These are phyloP conservation scores for Pleurotus tuber-regium DNA, from an alignment of 768 basidiomycete species.

Conservation along the genomic window DNA sequence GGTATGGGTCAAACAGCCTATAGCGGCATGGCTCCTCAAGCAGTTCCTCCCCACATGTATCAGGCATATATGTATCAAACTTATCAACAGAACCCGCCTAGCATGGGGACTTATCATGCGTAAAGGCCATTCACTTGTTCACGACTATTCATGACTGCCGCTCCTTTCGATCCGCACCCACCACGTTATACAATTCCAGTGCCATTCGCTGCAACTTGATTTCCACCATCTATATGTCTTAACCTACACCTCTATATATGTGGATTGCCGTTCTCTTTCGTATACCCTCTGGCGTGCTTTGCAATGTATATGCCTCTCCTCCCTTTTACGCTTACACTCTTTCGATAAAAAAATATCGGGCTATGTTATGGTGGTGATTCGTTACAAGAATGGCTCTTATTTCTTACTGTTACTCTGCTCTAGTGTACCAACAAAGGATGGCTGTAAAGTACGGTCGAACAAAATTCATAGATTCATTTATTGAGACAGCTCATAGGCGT, in stretches of 20 bases:
- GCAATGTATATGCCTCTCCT: conserved; percentile 30
- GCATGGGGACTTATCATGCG: conserved; percentile 76
- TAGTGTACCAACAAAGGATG: conserved; percentile 46
- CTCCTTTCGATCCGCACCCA: conserved; percentile 28
- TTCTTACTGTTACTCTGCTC: conserved; percentile 28
- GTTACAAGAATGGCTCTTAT: conserved; percentile 37
- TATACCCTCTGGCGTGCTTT: conserved; percentile 30
- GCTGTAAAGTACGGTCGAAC: conserved; percentile 14
- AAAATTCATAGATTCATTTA: conserved; percentile 7
- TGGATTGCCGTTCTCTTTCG: conserved; percentile 25
- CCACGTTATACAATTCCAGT: conserved; percentile 29
- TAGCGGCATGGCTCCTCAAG: conserved; percentile 53
- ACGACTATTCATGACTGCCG: conserved; percentile 45
- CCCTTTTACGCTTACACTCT: conserved; percentile 21
- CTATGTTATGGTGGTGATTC: conserved; percentile 19
- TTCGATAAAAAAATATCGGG: conserved; percentile 24
- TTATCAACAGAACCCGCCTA: conserved; percentile 75
- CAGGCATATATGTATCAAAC: conserved; percentile 83
- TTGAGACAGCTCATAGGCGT: not conserved
- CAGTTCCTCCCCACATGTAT: conserved; percentile 67
- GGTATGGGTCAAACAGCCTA: conserved; percentile 70
- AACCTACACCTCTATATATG: conserved; percentile 36
- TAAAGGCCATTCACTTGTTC: conserved; percentile 32
- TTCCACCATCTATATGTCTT: conserved; percentile 27
- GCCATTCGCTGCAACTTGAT: conserved; percentile 28